Evolutionary conservation across 768 basidiomycete genomes (phyloP), one percentile per base, ranked within the genome.

Genomic region (Tylopilus subfusipes): DNA sequence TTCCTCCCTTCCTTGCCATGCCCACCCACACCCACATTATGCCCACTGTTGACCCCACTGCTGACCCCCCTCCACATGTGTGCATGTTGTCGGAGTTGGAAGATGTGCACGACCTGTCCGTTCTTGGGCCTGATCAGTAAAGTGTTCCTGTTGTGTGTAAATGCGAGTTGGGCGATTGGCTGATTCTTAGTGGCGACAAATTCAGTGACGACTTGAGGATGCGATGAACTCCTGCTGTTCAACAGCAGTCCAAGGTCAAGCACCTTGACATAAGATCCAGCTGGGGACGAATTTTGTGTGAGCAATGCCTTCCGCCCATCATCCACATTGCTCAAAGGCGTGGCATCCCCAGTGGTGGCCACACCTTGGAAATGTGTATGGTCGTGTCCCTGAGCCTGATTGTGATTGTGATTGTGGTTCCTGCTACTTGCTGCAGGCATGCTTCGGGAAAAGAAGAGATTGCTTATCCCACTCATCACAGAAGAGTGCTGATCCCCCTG

Each of bases 371-470:
- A 52, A 58, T 57, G 46, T 50, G 40, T 33, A 27, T 24, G 44
- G 18, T 42, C 51, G 45, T 50, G 43, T 30, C 49, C 47, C 27
- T 42, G 48, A 34, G 6, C 50, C 42, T 55, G 60, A 48, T 55
- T 58, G n/a, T 50, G n/a, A n/a, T n/a, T n/a, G n/a, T n/a, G 30
- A 40, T 56, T 38, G 40, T 57, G 52, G 34, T 59, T 52, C 43
- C 63, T 64, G 2, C 60, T 43, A 16, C 62, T 72, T 31, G 72
- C 71, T 31, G 51, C 51, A 22, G 34, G 36, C 19, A 36, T 27
- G 18, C 85, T 86, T 65, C 79, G 73, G 44, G 84, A 86, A 62
- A 84, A 84, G 60, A 83, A 79, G 62, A 74, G 66, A 47, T 70
- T 70, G 21, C 70, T 60, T 22, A 70, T 54, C 27, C 65, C 72